Percentiles rank a stretch among this genome's conserved stretches.
Evolutionary conservation across 2,329 filamentous ascomycete species (phyloP).

Genomic region (Leptographium wingfieldii): DNA sequence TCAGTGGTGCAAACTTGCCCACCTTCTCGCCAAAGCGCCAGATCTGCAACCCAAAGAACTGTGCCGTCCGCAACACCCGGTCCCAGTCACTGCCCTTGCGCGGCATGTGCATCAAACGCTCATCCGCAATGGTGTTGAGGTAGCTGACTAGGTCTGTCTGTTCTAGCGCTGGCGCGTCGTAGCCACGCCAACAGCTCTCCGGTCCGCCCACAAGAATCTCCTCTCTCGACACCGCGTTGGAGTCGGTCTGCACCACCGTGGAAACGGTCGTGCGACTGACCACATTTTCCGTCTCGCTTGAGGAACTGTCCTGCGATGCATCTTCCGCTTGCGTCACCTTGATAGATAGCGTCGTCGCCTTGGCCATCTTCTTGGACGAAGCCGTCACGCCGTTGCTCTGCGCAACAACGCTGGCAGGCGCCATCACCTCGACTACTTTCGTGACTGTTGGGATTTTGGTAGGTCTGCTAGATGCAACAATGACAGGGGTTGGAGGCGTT

Average conservation of each 20-base stretch:
- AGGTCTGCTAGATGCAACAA: too few relatives aligned
- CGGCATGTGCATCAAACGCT: slow-evolving; percentile 28
- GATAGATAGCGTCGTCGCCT: not conserved
- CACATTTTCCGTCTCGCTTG: not conserved
- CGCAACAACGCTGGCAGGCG: not conserved
- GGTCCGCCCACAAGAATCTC: too few relatives aligned
- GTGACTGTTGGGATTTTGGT: not conserved
- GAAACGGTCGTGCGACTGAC: not conserved
- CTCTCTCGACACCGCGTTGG: not conserved
- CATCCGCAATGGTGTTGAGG: slow-evolving; percentile 24
- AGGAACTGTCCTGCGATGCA: not conserved
- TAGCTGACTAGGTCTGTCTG: slow-evolving; percentile 18
- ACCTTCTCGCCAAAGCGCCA: slow-evolving; percentile 23
- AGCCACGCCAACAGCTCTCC: slow-evolving; percentile 14
- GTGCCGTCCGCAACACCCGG: slow-evolving; percentile 25
- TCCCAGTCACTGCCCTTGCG: slow-evolving; percentile 28
- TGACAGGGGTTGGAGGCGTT: too few relatives aligned
- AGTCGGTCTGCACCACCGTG: not conserved
- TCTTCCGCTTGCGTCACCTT: not conserved
- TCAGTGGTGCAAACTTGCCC: slow-evolving; percentile 17
- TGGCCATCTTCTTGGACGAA: not conserved
- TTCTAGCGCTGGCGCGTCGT: slow-evolving; percentile 16
- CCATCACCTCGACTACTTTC: not conserved
- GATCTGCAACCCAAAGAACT: slow-evolving; percentile 28
- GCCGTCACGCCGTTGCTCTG: not conserved